Conservation (phyloP, 331 rosid species). For the Telfairia occidentalis region DNA sequence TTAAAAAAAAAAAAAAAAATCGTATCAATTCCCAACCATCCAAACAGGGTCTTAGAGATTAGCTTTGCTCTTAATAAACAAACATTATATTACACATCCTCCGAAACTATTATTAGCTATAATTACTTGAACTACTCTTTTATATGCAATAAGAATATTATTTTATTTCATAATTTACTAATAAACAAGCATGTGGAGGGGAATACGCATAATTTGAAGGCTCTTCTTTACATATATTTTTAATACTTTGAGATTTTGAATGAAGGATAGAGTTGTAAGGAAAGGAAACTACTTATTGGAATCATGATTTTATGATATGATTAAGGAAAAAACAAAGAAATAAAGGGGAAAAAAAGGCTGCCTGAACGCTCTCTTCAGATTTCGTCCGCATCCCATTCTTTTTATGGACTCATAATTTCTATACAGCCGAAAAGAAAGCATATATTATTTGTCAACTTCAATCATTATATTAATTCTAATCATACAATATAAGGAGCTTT, state of each 20-base stretch:
- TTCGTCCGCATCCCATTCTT: not conserved
- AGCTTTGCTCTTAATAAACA: not conserved
- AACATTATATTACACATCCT: not conserved
- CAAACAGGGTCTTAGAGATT: not conserved
- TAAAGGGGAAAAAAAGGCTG: not conserved
- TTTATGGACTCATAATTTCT: not conserved
- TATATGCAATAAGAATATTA: not conserved
- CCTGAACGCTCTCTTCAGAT: not conserved
- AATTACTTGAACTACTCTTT: not conserved
- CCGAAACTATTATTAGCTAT: not conserved
- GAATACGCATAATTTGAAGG: not conserved
- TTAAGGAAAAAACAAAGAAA: not conserved
- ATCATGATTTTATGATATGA: slow-evolving; percentile 11
- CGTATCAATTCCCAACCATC: not conserved
- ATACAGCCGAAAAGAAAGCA: not conserved
- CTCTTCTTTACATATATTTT: not conserved
- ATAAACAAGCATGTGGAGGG: not conserved
- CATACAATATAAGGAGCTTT: not conserved
- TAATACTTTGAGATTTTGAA: not conserved
- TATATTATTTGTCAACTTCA: not conserved
- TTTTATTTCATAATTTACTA: not conserved
- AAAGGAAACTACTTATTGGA: not conserved
- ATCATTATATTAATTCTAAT: not conserved
- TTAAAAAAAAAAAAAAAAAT: not conserved
- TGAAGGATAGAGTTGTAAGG: not conserved